Conservation (phyloP, 108 stramenopile species). For the Mayamaea pseudoterrestris region DNA sequence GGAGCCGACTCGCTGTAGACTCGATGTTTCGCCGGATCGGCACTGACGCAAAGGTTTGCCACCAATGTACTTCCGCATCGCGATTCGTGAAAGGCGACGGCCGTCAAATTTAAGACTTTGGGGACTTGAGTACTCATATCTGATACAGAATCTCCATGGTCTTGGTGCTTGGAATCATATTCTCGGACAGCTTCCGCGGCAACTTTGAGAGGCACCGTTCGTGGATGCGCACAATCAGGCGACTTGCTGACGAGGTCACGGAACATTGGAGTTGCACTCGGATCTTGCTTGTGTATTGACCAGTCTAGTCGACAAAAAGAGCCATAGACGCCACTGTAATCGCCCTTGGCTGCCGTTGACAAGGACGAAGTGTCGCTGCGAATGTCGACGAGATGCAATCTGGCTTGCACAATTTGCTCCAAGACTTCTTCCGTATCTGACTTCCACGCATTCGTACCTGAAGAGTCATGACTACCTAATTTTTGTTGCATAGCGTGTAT, state of each 20-base stretch:
- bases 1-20: constrained; percentile 82
- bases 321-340: constrained; percentile 35
- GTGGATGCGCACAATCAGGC: constrained; percentile 16
- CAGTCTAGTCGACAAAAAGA: constrained; percentile 57
- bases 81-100: constrained; percentile 91
- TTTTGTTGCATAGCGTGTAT: too few relatives aligned
- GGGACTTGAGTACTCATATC: constrained; percentile 3
- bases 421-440: too few relatives aligned
- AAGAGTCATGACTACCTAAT: too few relatives aligned
- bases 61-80: constrained; percentile 91
- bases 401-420: too few relatives aligned
- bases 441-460: too few relatives aligned
- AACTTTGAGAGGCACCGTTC: constrained; percentile 1
- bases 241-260: constrained; percentile 41
- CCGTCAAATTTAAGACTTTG: constrained; percentile 38
- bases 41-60: constrained; percentile 79
- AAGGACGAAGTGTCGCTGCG: too few relatives aligned
- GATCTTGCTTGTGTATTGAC: constrained; percentile 48
- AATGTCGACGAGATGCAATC: too few relatives aligned
- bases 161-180: not conserved
- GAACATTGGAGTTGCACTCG: constrained; percentile 67
- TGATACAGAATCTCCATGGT: constrained; percentile 18
- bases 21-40: constrained; percentile 57
- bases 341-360: too few relatives aligned
- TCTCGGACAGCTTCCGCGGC: not conserved